Conservation (phyloP, 805 yeast species). For the Metschnikowia rubicola region DNA sequence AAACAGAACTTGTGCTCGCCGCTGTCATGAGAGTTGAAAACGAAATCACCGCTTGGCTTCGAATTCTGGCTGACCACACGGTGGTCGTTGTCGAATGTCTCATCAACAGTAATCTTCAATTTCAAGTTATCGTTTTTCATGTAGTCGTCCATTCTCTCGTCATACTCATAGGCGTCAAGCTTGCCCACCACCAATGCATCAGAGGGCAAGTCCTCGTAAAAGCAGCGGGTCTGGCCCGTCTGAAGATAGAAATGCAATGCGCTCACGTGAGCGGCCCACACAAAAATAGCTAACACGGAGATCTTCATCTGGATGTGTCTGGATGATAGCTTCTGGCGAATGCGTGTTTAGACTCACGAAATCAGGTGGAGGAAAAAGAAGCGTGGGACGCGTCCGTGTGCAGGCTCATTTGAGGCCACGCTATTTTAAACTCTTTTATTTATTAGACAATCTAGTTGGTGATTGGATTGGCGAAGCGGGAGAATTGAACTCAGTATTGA, state of each 20-base stretch:
- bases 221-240: conserved; percentile 76
- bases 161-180: conserved; percentile 64
- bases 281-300: conserved; percentile 6
- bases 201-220: conserved; percentile 73
- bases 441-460: too few relatives aligned
- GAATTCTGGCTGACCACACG: conserved; percentile 69
- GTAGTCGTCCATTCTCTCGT: conserved; percentile 45
- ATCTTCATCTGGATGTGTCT: conserved; percentile 1
- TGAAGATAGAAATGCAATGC: conserved; percentile 78
- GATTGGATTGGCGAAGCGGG: too few relatives aligned
- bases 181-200: conserved; percentile 78
- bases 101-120: conserved; percentile 47
- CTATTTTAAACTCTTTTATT: too few relatives aligned
- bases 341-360: background rate
- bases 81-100: conserved; percentile 77
- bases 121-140: conserved; percentile 53
- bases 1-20: conserved; percentile 87
- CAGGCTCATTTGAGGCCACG: background rate
- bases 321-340: background rate
- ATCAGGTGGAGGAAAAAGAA: conserved; percentile 1
- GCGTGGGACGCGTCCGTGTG: conserved; percentile 7
- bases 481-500: too few relatives aligned
- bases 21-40: conserved; percentile 76
- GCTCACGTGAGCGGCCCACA: conserved; percentile 11
- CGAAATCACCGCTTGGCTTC: conserved; percentile 59